phyloP scores from a whole-genome alignment of 371 early-diverging fungal species.

The Mortierella sp. region DNA sequence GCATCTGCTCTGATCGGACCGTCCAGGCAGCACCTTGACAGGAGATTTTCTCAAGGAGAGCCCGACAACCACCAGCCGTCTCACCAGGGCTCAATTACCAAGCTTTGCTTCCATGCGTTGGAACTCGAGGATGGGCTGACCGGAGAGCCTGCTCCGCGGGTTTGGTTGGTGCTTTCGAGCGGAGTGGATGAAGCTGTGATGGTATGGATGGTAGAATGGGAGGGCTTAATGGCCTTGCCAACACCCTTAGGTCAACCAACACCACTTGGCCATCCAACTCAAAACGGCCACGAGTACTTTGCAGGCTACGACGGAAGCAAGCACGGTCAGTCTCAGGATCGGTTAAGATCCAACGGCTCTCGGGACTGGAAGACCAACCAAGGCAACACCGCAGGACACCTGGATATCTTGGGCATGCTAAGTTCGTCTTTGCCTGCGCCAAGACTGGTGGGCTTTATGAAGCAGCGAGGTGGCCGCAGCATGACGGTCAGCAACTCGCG shows the following conservation, averaged over 20 bases:
- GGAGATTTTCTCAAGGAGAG: conserved; percentile 4
- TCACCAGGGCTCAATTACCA: conserved; percentile 46
- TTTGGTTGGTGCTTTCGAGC: conserved; percentile 55
- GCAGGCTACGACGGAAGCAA: not conserved
- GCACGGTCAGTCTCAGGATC: not conserved
- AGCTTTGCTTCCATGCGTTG: conserved; percentile 43
- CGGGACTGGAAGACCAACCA: not conserved
- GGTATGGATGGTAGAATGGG: conserved; percentile 57
- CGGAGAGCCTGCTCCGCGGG: conserved; percentile 48
- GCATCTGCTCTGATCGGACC: not conserved
- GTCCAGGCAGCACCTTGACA: conserved; percentile 11
- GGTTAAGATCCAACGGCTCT: not conserved
- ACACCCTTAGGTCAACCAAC: not conserved
- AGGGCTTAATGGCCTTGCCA: conserved; percentile 37
- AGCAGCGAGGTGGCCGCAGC: conserved; percentile 53
- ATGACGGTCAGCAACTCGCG: conserved; percentile 44
- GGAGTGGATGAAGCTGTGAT: conserved; percentile 53
- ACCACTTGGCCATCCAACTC: not conserved
- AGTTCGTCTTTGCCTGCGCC: conserved; percentile 52
- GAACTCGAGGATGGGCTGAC: conserved; percentile 51
- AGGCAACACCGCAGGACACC: not conserved
- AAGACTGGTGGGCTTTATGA: conserved; percentile 51
- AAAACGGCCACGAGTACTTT: not conserved
- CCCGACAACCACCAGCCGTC: conserved; percentile 41
- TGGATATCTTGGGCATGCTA: conserved; percentile 19